These are phyloP conservation scores for Pseudogymnoascus sp. DNA, from an alignment of 2,329 filamentous ascomycete species.

Conservation along the genomic window DNA sequence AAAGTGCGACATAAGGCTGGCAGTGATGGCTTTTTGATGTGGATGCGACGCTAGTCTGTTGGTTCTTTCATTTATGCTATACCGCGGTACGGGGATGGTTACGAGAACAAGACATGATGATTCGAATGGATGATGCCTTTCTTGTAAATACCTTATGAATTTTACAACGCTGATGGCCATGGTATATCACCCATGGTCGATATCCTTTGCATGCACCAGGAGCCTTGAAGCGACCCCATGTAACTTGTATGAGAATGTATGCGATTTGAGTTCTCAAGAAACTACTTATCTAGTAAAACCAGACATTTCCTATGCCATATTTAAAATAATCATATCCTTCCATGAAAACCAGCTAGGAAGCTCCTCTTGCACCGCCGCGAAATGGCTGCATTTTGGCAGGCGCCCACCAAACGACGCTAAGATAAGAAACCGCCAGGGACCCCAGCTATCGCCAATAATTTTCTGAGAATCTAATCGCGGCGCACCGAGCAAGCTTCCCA, in stretches of 20 bases:
- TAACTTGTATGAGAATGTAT: neutral
- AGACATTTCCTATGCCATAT: neutral
- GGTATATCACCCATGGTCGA: neutral
- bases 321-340: neutral
- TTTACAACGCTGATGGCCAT: neutral
- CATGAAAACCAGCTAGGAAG: neutral
- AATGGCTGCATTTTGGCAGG: constrained; percentile 1
- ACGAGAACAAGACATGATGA: constrained; percentile 5
- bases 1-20: constrained; percentile 28
- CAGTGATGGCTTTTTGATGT: constrained; percentile 12
- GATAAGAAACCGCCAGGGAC: constrained; percentile 5
- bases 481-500: constrained; percentile 5
- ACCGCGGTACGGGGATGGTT: neutral
- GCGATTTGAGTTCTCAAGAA: neutral
- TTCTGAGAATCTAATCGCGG: constrained; percentile 5
- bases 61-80: neutral
- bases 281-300: neutral
- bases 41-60: neutral
- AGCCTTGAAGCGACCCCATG: neutral
- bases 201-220: neutral
- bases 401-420: neutral
- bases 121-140: neutral
- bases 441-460: constrained; percentile 12
- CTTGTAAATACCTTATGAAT: constrained; percentile 3
- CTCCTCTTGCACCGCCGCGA: neutral